A percentile compares a stretch with the other conserved stretches of the same genome.
Evolutionary conservation across 176 grass and related monocot genomes (phyloP).

Genomic region (Triticum dicoccoides): DNA sequence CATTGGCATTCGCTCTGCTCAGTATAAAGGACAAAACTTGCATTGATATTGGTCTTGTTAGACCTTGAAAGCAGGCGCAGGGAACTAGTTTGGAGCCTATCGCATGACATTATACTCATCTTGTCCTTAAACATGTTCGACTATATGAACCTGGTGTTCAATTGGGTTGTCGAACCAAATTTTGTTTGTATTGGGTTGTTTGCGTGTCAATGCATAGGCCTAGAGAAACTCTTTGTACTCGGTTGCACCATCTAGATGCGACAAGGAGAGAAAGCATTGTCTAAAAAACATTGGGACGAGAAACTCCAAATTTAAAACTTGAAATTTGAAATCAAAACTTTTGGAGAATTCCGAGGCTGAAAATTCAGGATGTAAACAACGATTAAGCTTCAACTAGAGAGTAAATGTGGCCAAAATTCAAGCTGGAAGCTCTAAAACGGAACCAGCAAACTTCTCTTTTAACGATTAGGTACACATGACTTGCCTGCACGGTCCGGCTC

Average conservation of each 20-base stretch:
- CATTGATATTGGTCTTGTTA: background rate
- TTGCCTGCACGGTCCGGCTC: too few species aligned
- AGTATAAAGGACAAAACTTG: constrained; percentile 2
- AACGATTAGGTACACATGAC: too few species aligned
- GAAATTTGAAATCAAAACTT: background rate
- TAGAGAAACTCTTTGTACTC: background rate
- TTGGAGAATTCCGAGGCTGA: background rate
- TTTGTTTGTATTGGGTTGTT: background rate
- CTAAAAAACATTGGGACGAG: background rate
- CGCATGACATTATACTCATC: background rate
- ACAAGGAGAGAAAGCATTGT: background rate
- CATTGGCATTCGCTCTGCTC: constrained; percentile 18
- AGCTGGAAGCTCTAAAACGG: background rate
- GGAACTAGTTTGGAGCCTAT: background rate
- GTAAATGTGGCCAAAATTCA: background rate
- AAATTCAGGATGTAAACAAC: background rate
- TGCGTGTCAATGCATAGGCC: background rate
- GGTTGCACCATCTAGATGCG: background rate
- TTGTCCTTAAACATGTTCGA: background rate
- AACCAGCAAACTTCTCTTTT: background rate
- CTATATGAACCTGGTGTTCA: background rate
- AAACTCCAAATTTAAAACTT: background rate
- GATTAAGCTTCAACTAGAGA: background rate
- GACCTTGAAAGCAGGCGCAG: constrained; percentile 25
- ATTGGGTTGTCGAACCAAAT: background rate